These are phyloP conservation scores for Fusarium coicis DNA, from an alignment of 2,329 filamentous ascomycete species.

Conservation along the genomic window DNA sequence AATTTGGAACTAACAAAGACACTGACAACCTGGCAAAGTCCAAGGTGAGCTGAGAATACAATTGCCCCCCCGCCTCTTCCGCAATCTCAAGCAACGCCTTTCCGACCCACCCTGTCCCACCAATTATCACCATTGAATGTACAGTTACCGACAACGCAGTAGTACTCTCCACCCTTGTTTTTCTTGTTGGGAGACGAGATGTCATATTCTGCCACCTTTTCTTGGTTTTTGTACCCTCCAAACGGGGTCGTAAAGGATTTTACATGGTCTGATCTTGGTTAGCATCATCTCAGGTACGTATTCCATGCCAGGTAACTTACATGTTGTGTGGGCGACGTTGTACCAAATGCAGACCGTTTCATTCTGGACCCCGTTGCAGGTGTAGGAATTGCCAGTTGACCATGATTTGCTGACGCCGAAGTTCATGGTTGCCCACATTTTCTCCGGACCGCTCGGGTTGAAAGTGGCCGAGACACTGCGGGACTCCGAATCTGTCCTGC, in stretches of 20 bases:
- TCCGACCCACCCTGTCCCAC: background rate
- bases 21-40: no score
- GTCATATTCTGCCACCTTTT: background rate
- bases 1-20: no score
- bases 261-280: no score
- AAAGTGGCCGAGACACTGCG: background rate
- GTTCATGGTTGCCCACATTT: background rate
- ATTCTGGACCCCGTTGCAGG: background rate
- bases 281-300: background rate
- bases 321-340: background rate
- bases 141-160: background rate
- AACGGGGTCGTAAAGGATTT: no score
- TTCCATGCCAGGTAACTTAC: background rate
- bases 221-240: no score
- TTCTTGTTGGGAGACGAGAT: background rate
- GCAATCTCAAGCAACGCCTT: background rate
- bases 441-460: rapidly evolving
- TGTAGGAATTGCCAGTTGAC: background rate
- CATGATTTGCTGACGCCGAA: background rate
- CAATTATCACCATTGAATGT: background rate
- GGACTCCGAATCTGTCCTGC: background rate
- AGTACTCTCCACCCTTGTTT: background rate
- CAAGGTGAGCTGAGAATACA: no score
- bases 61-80: background rate
- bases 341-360: background rate